Base-by-base conservation (phyloP, 2,329 filamentous ascomycete genomes). In the Pseudogymnoascus verrucosus region DNA sequence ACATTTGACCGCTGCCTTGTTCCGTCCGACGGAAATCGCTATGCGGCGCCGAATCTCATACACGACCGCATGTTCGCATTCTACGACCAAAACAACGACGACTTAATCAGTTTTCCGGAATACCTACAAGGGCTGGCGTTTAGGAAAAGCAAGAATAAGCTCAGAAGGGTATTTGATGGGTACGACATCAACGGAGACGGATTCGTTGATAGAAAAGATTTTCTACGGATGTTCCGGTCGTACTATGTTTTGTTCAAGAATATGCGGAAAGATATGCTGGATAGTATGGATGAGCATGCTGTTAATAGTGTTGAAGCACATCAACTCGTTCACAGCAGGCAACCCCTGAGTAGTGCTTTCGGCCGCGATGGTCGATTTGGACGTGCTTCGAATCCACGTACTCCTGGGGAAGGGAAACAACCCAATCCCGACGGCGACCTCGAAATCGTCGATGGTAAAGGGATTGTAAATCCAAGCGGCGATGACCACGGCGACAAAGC, bases 51-150 rank as follows among this genome's bases (percentile, higher is more conserved):
- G 1, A 97, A 96, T 73, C 84, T 96, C 12, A 90, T 99, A 65
- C 95, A 96, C 72, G 93, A 99, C 74, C 89, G 95, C 68, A 95
- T 97, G 84, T 99, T 98, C 76, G 86, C 90, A 61, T 97, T 97
- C 74, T 99, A 97, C 74, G 95, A 99, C 75, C 90, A 88, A 34
- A 93, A 98, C 74, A 83, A 86, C 44, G 91, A 99, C 72, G 90
- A 89, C 21, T 79, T 96, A 6, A 97, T 99, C 70, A 90, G 90
- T 6, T 98, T 99, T 69, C 84, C 91, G 60, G 95, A 99, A 73
- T 99, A 97, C 71, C 78, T 98, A 23, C 86, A 89, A 64, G 95
- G 91, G 0, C 80, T 97, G 59, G 88, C 91, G 4, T 88, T 86
- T 69, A 78, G 85, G 28, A 87, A 85, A 69, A 79, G 83, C 64